Evolutionary conservation across 1,284 basidiomycete species (phyloP).

Genomic region (Rhodotorula sp.): DNA sequence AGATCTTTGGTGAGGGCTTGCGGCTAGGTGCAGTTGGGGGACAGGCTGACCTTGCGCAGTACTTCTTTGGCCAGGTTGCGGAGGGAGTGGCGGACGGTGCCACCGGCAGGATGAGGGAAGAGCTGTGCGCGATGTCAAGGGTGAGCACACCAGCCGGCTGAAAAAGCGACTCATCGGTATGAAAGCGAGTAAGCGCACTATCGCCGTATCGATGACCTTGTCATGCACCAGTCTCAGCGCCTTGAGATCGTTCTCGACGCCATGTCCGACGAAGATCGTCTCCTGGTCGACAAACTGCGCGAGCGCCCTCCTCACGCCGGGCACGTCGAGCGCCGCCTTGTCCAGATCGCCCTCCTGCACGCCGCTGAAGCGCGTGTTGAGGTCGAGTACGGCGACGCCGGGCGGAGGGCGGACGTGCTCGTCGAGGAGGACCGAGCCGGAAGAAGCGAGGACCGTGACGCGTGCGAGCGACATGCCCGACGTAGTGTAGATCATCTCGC

Average conservation of each 20-base stretch:
- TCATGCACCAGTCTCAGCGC: conserved; percentile 80
- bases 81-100: conserved; percentile 73
- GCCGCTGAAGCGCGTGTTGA: conserved; percentile 86
- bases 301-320: conserved; percentile 63
- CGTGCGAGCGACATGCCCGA: conserved; percentile 83
- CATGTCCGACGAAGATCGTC: conserved; percentile 59
- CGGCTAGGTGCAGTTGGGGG: too few species aligned
- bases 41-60: conserved; percentile 25
- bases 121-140: conserved; percentile 52
- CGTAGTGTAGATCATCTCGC: conserved; percentile 89
- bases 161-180: background rate
- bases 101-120: conserved; percentile 76
- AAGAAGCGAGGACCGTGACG: conserved; percentile 77
- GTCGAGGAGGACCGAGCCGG: conserved; percentile 73
- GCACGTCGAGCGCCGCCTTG: conserved; percentile 64
- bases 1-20: background rate
- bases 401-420: conserved; percentile 76
- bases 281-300: conserved; percentile 67
- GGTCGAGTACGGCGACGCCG: conserved; percentile 75
- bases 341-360: conserved; percentile 65
- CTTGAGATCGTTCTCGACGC: conserved; percentile 83
- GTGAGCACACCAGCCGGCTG: background rate
- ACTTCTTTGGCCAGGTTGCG: conserved; percentile 61
- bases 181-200: conserved; percentile 48
- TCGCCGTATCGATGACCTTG: conserved; percentile 76